Evolutionary conservation across 2,329 filamentous ascomycete genomes (phyloP), one percentile per base, ranked within the genome.

Genomic region (Xylariaceae sp.): DNA sequence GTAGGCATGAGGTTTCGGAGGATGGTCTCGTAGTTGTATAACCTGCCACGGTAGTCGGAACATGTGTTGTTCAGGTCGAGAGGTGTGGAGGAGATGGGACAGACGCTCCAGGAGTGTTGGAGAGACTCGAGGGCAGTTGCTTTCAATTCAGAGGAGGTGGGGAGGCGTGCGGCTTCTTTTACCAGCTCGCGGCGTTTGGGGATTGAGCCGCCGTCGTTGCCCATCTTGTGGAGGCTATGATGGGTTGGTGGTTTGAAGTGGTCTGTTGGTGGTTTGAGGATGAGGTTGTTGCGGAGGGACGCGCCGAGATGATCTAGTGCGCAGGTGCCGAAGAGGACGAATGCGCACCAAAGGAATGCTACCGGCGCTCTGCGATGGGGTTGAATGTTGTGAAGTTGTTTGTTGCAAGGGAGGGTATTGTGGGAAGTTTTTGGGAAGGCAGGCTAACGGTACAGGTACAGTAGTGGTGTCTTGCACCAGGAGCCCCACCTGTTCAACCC

Each of bases 171-270:
- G 28, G 92, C 90, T 71, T 93, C 88, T 73, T 96, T 96, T 70
- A 99, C 94, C 42, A 99, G 89, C 72, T 99, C 95, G 66, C 91
- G 88, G 31, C 95, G 89, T 58, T 88, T 97, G 5, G 94, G 94
- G 62, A 99, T 99, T 61, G 90, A 93, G 69, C 94, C 94, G 62
- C 94, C 94, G 70, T 99, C 94, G 75, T 99, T 99, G 69, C 94
- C 94, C 94, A 99, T 97, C 63, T 38, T 36, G 47, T 67, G 58
- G n/a, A 18, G n/a, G n/a, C n/a, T n/a, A n/a, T n/a, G n/a, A n/a
- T 34, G 16, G 14, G n/a, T 40, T 33, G 3, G 19, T 22, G 1
- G 33, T 31, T 53, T 22, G 22, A 71, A 61, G 36, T 38, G 41
- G 38, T 42, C 5, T 19, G 31, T 17, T 12, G 18, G 13, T n/a